Base-by-base conservation (phyloP, 164 flowering plant genomes). In the Chloranthus sessilifolius region DNA sequence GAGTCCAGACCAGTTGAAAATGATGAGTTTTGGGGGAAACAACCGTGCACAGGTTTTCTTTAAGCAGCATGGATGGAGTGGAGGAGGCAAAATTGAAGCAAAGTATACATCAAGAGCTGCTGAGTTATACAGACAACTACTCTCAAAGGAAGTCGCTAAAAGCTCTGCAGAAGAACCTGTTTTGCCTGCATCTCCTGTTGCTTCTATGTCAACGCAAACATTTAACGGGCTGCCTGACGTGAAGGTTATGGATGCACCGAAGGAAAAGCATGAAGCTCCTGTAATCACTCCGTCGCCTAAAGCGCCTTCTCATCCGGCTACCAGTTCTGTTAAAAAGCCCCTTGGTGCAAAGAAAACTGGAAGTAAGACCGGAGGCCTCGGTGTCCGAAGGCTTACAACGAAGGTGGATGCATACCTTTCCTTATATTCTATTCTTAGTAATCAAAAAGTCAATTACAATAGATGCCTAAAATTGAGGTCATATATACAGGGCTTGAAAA, bases 41-140 rank as follows among this genome's bases (percentile, higher is more conserved):
- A 83, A 76, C 57, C 83, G 88, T 56, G 94, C 94, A 6, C 88
- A 80, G 58, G 83, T 63, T 55, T 84, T 84, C 74, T 84, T 84
- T 71, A 84, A 82, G 68, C 94, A 84, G 62, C 88, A 84, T 68
- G 94, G 94, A 38, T 82, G 94, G 94, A 73, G 64, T 31, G 90
- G 80, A 67, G 85, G 87, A 25, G 87, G 95, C 19, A 82, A 80
- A 76, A 74, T 80, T 55, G 95, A 82, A 71, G 83, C 94, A 7
- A 85, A 82, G 52, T 85, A 80, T 64, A 82, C 84, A 28, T 85
- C 89, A 52, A 80, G 89, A 65, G 85, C 86, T 72, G 94, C 90
- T 43, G 85, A 82, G 0, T 72, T 85, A 39, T 82, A 82, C 50
- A 68, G 65, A 60, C 95, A 85, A 55, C 10, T 82, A 41, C 83